Conservation (phyloP, 176 grass and related monocot genomes). For the Poa annua region DNA sequence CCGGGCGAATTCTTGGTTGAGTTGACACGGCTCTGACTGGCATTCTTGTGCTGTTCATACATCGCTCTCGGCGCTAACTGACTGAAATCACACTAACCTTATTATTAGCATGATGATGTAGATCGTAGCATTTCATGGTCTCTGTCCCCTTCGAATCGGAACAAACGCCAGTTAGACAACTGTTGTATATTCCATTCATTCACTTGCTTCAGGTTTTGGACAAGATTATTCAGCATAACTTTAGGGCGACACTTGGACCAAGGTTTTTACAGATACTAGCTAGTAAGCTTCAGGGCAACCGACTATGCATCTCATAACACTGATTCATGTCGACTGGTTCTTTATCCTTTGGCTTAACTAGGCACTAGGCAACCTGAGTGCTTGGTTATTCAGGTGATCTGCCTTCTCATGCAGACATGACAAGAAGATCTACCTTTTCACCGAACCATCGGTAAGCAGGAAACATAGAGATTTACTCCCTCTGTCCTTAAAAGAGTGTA, state of each 20-base stretch:
- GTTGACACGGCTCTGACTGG: too few species aligned
- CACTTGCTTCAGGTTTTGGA: conserved; percentile 41
- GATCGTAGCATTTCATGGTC: conserved; percentile 18
- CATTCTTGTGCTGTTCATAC: not conserved
- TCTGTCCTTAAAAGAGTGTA: too few species aligned
- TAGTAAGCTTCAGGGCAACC: not conserved
- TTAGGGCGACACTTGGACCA: not conserved
- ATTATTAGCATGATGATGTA: not conserved
- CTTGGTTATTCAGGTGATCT: conserved; percentile 12
- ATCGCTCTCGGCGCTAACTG: conserved; percentile 10
- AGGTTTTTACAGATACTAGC: not conserved
- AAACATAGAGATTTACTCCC: not conserved
- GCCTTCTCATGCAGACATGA: conserved; percentile 16
- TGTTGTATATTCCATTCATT: not conserved
- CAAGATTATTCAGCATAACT: conserved; percentile 17
- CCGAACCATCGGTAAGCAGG: conserved; percentile 3
- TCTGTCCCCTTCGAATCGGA: conserved; percentile 3
- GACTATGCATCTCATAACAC: not conserved
- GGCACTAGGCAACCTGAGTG: not conserved
- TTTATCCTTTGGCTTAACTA: not conserved
- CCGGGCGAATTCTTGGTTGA: too few species aligned
- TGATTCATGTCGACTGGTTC: not conserved
- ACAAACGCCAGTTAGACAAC: not conserved
- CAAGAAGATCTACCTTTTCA: conserved; percentile 1
- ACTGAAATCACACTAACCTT: conserved; percentile 12